Percentiles rank a stretch among this genome's conserved stretches.
Evolutionary conservation across 805 yeast species (phyloP).

Genomic region (Candida rishiriensis): DNA sequence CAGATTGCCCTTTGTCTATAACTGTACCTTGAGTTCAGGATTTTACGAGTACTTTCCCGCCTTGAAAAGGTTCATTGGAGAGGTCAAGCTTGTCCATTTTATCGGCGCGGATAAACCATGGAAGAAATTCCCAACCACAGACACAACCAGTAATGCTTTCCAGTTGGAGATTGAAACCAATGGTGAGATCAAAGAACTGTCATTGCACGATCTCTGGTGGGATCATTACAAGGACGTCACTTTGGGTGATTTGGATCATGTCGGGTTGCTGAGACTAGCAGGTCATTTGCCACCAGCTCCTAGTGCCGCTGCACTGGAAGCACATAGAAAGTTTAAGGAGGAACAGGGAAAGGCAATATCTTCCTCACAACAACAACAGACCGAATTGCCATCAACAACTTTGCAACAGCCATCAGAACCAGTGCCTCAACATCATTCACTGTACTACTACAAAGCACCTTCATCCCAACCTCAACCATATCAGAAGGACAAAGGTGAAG

Average conservation of each 20-base stretch:
- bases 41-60: constrained; percentile 35
- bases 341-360: too few relatives aligned
- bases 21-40: constrained; percentile 55
- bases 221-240: constrained; percentile 9
- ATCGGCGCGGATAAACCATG: constrained; percentile 58
- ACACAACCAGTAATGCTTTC: constrained; percentile 3
- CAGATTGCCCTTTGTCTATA: constrained; percentile 73
- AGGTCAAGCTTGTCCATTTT: constrained; percentile 56
- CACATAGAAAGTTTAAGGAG: too few relatives aligned
- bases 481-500: constrained; percentile 27
- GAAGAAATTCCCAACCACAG: constrained; percentile 9
- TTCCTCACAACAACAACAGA: not conserved
- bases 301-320: not conserved
- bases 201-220: constrained; percentile 27
- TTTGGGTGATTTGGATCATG: constrained; percentile 10
- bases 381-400: not conserved
- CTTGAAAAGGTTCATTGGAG: constrained; percentile 20
- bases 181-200: constrained; percentile 16
- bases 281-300: constrained; percentile 21
- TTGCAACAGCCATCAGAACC: not conserved
- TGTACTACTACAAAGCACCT: constrained; percentile 20
- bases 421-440: constrained; percentile 6
- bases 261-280: constrained; percentile 18
- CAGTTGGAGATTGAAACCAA: constrained; percentile 11
- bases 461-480: constrained; percentile 21